A percentile compares a stretch with the other conserved stretches of the same genome.
Evolutionary conservation across 768 basidiomycete genomes (phyloP).

Genomic region (Panellus pusillus): DNA sequence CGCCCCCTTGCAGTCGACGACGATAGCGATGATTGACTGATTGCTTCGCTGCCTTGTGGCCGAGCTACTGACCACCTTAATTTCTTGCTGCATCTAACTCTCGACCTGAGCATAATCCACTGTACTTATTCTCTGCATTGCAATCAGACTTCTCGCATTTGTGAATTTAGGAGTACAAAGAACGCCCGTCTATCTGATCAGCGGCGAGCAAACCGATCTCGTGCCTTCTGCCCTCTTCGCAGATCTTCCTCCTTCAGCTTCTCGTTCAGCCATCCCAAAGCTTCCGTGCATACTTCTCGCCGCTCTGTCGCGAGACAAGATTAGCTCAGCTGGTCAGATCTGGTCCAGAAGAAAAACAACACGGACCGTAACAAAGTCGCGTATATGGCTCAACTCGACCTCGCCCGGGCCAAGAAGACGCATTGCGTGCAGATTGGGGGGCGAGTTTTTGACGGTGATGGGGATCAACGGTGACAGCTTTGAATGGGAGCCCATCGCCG

Average conservation of each 20-base stretch:
- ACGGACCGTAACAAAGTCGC: conserved; percentile 55
- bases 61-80: neutral
- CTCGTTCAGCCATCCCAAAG: conserved; percentile 53
- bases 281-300: conserved; percentile 63
- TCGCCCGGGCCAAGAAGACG: conserved; percentile 66
- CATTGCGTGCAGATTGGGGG: conserved; percentile 42
- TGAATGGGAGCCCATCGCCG: conserved; percentile 16
- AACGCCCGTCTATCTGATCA: no score
- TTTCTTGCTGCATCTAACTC: neutral
- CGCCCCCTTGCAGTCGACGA: conserved; percentile 29
- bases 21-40: conserved; percentile 27
- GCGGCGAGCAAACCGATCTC: conserved; percentile 47
- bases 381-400: conserved; percentile 46
- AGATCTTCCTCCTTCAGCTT: conserved; percentile 68
- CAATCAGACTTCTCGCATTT: neutral
- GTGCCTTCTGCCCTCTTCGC: conserved; percentile 58
- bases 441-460: conserved; percentile 10
- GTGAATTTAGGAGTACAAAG: no score
- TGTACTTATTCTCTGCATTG: neutral
- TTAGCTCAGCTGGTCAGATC: neutral
- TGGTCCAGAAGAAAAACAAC: neutral
- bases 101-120: neutral
- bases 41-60: no score
- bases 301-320: conserved; percentile 44
- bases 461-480: conserved; percentile 19